Evolutionary conservation across 371 early-diverging fungal genomes (phyloP).

Genomic region (Quaeritorhiza haematococci): DNA sequence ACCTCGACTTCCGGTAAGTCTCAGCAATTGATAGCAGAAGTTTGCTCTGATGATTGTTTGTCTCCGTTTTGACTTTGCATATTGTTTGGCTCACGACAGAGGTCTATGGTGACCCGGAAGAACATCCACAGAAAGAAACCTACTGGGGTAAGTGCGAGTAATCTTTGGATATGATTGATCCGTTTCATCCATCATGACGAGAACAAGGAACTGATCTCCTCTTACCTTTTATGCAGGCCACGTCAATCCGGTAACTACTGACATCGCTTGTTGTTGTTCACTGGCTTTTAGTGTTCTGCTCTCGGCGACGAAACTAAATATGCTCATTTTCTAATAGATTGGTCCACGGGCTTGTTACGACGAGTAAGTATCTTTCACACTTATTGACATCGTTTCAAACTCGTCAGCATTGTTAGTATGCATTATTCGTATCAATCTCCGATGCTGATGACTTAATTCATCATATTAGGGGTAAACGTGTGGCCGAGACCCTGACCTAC

Average conservation of each 20-base stretch:
- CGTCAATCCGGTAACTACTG: conserved; percentile 64
- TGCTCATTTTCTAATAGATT: conserved; percentile 17
- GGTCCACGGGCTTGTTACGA: conserved; percentile 85
- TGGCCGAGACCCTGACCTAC: conserved; percentile 82
- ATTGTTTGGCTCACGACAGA: conserved; percentile 42
- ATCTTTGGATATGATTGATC: background rate
- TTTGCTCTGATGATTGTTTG: background rate
- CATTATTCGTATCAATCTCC: too few species aligned
- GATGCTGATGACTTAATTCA: background rate
- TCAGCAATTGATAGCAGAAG: background rate
- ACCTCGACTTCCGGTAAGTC: conserved; percentile 75
- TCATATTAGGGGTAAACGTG: conserved; percentile 67
- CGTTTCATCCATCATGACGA: background rate
- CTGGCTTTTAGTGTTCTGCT: background rate
- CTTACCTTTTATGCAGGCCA: conserved; percentile 29
- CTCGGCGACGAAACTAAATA: background rate
- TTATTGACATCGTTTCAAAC: background rate
- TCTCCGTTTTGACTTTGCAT: background rate
- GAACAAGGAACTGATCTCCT: background rate
- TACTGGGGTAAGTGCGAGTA: conserved; percentile 77
- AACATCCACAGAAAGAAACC: conserved; percentile 80
- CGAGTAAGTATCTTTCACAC: conserved; percentile 37
- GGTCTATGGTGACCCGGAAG: conserved; percentile 86
- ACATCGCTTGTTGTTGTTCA: background rate
- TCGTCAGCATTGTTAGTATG: too few species aligned